Percentiles rank a stretch among this genome's conserved stretches.
Evolutionary conservation across 2,329 filamentous ascomycete genomes (phyloP).

Genomic region (Bipolaris zeicola): DNA sequence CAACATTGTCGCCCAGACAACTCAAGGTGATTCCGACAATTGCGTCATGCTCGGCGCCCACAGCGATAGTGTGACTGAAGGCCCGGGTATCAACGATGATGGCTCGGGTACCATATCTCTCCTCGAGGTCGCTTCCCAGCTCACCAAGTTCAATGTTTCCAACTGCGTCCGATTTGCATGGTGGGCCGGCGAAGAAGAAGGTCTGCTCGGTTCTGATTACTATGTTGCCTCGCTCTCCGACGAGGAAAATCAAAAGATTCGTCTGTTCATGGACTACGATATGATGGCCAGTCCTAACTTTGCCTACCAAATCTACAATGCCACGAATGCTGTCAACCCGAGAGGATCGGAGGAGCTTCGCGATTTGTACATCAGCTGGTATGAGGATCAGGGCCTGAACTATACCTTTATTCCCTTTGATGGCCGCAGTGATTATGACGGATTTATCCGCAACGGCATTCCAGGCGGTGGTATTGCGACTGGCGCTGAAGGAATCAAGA

Average conservation of each 20-base stretch:
- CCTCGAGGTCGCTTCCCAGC: slow-evolving; percentile 48
- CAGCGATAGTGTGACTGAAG: slow-evolving; percentile 49
- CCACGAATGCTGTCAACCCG: slow-evolving; percentile 46
- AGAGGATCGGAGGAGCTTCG: slow-evolving; percentile 45
- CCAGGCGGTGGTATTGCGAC: slow-evolving; percentile 50
- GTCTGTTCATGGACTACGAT: slow-evolving; percentile 53
- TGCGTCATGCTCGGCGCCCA: slow-evolving; percentile 51
- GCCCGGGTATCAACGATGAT: slow-evolving; percentile 52
- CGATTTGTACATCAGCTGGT: slow-evolving; percentile 49
- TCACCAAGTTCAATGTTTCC: slow-evolving; percentile 47
- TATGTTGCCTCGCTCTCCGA: slow-evolving; percentile 44
- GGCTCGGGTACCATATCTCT: slow-evolving; percentile 49
- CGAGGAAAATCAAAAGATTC: slow-evolving; percentile 48
- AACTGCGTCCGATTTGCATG: slow-evolving; percentile 51
- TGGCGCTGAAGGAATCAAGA: slow-evolving; percentile 51
- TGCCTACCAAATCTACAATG: slow-evolving; percentile 50
- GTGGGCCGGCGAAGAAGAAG: slow-evolving; percentile 50
- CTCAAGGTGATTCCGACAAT: slow-evolving; percentile 47
- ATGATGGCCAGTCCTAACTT: slow-evolving; percentile 51
- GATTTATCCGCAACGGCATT: slow-evolving; percentile 50
- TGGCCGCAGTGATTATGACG: slow-evolving; percentile 50
- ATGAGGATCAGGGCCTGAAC: slow-evolving; percentile 43
- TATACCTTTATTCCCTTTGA: slow-evolving; percentile 50
- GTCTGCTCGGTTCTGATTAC: slow-evolving; percentile 49
- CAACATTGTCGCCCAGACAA: slow-evolving; percentile 51